phyloP scores from a whole-genome alignment of 768 basidiomycete species.

The Phaeolepiota aurea region DNA sequence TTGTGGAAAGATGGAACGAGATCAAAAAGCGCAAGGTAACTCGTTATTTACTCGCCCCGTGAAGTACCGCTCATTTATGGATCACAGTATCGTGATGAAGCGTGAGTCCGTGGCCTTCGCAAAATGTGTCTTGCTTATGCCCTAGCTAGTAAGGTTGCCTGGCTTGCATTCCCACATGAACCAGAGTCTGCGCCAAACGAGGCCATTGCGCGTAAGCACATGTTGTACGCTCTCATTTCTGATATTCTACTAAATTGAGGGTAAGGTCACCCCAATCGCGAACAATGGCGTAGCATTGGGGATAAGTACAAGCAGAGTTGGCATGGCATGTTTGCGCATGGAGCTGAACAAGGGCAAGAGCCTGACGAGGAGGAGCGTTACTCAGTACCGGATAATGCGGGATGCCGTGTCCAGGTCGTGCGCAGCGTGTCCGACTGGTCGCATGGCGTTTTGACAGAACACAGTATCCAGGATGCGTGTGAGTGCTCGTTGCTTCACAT shows the following conservation, averaged over 20 bases:
- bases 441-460: constrained; percentile 84
- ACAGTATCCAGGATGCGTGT: constrained; percentile 93
- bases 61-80: not conserved
- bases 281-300: constrained; percentile 51
- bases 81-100: constrained; percentile 32
- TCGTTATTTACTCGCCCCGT: constrained; percentile 2
- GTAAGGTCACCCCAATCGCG: constrained; percentile 59
- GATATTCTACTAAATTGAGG: constrained; percentile 6
- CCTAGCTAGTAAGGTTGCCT: constrained; percentile 36
- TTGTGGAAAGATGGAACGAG: constrained; percentile 88
- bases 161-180: constrained; percentile 79
- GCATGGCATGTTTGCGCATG: constrained; percentile 32
- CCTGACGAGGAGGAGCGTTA: constrained; percentile 18
- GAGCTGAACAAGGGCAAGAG: constrained; percentile 27
- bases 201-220: constrained; percentile 43
- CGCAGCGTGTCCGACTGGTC: constrained; percentile 92
- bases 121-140: not conserved
- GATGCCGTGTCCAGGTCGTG: constrained; percentile 70
- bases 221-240: not conserved
- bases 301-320: constrained; percentile 56
- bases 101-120: constrained; percentile 25
- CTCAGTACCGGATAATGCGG: constrained; percentile 31
- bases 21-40: constrained; percentile 71
- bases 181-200: constrained; percentile 54
- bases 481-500: constrained; percentile 20